phyloP scores from a whole-genome alignment of 371 early-diverging fungal genomes.

The Fennellomyces sp. region DNA sequence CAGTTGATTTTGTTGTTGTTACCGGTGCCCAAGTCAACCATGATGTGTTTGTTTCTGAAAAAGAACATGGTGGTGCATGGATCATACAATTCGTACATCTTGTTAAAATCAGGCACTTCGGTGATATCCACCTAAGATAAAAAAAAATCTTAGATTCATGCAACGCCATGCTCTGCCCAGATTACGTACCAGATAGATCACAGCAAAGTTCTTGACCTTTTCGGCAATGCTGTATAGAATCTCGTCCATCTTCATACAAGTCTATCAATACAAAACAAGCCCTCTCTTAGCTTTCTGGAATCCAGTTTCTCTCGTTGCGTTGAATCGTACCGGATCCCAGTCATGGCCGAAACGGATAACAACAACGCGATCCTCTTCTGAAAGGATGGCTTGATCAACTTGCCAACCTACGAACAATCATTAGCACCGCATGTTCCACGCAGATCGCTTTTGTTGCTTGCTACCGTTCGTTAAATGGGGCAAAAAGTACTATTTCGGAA shows the following conservation, averaged over 20 bases:
- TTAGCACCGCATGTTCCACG: neutral
- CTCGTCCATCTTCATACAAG: slow-evolving; percentile 98
- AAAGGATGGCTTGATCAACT: slow-evolving; percentile 98
- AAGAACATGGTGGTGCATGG: slow-evolving; percentile 95
- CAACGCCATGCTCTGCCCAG: too few species aligned
- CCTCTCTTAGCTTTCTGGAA: slow-evolving; percentile 44
- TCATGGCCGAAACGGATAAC: slow-evolving; percentile 97
- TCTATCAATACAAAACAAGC: slow-evolving; percentile 10
- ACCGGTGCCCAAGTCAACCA: slow-evolving; percentile 98
- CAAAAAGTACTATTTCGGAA: slow-evolving; percentile 63
- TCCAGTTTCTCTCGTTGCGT: too few species aligned
- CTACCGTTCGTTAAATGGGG: slow-evolving; percentile 79
- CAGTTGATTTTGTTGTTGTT: slow-evolving; percentile 99
- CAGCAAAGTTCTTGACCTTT: slow-evolving; percentile 96
- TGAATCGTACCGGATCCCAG: slow-evolving; percentile 84
- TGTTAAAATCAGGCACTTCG: slow-evolving; percentile 92
- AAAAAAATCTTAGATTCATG: neutral
- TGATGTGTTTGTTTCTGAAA: slow-evolving; percentile 96
- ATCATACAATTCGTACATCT: slow-evolving; percentile 97
- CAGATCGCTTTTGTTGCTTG: neutral
- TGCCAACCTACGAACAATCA: slow-evolving; percentile 81
- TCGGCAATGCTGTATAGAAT: slow-evolving; percentile 91
- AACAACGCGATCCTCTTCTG: slow-evolving; percentile 96
- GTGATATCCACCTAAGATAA: slow-evolving; percentile 69
- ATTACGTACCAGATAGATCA: slow-evolving; percentile 83